These are phyloP conservation scores for Lodderomyces jiufengensis DNA, from an alignment of 1,139 yeast genomes.

Conservation along the genomic window DNA sequence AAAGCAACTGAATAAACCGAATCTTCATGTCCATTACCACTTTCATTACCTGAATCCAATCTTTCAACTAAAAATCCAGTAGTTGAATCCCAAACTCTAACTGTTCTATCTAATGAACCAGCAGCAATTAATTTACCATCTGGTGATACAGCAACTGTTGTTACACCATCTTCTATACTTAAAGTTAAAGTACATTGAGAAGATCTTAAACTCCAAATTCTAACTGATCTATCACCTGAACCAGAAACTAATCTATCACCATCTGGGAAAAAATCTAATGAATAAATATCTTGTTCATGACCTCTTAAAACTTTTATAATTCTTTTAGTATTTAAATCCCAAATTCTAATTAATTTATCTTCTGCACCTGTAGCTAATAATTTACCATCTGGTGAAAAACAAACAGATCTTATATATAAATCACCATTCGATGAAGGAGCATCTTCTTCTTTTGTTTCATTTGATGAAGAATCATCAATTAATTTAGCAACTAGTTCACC, in stretches of 20 bases:
- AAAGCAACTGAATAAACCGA: constrained; percentile 94
- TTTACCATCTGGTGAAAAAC: constrained; percentile 96
- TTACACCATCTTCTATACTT: constrained; percentile 95
- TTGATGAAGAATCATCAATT: constrained; percentile 61
- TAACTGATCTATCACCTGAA: constrained; percentile 92
- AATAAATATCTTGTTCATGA: constrained; percentile 96
- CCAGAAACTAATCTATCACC: constrained; percentile 95
- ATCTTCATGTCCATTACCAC: constrained; percentile 93
- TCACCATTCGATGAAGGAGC: constrained; percentile 61
- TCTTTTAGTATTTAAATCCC: constrained; percentile 89
- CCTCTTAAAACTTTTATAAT: constrained; percentile 87
- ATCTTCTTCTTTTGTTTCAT: constrained; percentile 17
- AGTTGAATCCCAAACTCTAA: constrained; percentile 95
- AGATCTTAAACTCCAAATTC: constrained; percentile 93
- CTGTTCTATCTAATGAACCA: constrained; percentile 93
- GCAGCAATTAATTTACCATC: constrained; percentile 95
- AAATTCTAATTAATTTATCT: constrained; percentile 91
- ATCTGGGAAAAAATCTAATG: constrained; percentile 92
- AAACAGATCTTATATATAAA: constrained; percentile 88
- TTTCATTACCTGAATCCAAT: constrained; percentile 82
- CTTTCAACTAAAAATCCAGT: constrained; percentile 92
- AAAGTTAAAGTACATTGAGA: constrained; percentile 89
- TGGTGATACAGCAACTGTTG: constrained; percentile 96
- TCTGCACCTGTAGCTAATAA: constrained; percentile 97
- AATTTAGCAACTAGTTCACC: constrained; percentile 87